Evolutionary conservation across 2,329 filamentous ascomycete species (phyloP), one percentile per base, ranked within the genome.

Genomic region (Arthrobotrys musiformis): DNA sequence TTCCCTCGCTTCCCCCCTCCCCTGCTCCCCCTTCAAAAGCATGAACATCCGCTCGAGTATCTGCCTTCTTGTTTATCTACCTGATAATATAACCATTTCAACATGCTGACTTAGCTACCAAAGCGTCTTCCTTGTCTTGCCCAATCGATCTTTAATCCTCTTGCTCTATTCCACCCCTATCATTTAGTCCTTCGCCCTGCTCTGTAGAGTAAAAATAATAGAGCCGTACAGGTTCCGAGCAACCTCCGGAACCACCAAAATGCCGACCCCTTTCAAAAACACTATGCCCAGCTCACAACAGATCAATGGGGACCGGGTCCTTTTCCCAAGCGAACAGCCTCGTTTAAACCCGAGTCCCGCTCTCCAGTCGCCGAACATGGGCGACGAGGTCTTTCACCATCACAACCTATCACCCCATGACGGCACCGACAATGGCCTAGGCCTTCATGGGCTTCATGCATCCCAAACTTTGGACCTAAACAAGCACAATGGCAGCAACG

Each of bases 211-310:
- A 54, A 19, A 24, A 13, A n/a, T 35, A 35, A 54, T n/a, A 58
- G 33, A 58, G 54, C 33, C 15, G 2, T 24, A 24, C 30, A n/a
- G 33, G 54, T 58, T 58, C 54, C 54, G 54, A 58, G 54, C 30
- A 28, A 35, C 30, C 50, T 58, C 30, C 54, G 54, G 33, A 58
- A 58, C 9, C 33, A 56, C 52, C 50, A 73, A 56, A 33, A 77
- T 77, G 73, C 73, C 73, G 48, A 70, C 73, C n/a, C 73, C 73
- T 13, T 77, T 77, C 46, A 77, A 70, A 40, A 68, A 62, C 46
- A 8, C 50, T 7, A 50, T 61, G 52, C 54, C 69, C 33, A 33
- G 37, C 50, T 64, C 72, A n/a, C 72, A 76, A 30, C 72, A 58
- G n/a, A 50, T 76, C 40, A 64, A 60, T 37, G 73, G 73, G 40